A percentile compares a stretch with the other conserved stretches of the same genome.
These are phyloP conservation scores for Apiotrichum sp. DNA, from an alignment of 1,284 basidiomycete genomes.

Conservation along the genomic window DNA sequence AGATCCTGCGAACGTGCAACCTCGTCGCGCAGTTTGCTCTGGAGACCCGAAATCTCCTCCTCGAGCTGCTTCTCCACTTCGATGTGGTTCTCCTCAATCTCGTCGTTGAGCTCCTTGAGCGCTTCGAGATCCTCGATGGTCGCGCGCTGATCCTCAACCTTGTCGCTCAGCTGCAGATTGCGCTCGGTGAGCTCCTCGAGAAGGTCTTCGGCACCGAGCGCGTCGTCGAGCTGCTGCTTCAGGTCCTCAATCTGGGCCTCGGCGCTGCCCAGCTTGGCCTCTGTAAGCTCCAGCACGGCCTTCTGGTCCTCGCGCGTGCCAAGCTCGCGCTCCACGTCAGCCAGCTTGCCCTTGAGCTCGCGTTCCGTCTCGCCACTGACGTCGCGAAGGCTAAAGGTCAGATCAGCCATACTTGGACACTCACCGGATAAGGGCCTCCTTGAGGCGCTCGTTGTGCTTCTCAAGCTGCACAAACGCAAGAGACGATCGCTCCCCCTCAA, in stretches of 20 bases:
- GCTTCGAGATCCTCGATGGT: constrained; percentile 94
- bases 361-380: constrained; percentile 79
- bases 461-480: constrained; percentile 85
- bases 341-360: constrained; percentile 72
- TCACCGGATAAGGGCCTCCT: constrained; percentile 78
- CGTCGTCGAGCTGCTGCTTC: constrained; percentile 90
- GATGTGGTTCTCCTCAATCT: constrained; percentile 92
- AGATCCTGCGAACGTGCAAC: constrained; percentile 59
- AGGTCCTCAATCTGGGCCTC: constrained; percentile 89
- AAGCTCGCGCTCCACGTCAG: constrained; percentile 85
- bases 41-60: constrained; percentile 69
- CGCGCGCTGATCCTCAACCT: constrained; percentile 90
- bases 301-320: constrained; percentile 43
- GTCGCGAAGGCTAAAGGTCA: constrained; percentile 64
- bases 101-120: constrained; percentile 91
- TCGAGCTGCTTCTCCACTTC: constrained; percentile 90
- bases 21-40: constrained; percentile 59
- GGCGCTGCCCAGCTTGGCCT: constrained; percentile 73
- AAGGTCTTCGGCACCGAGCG: constrained; percentile 91
- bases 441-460: constrained; percentile 91
- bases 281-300: constrained; percentile 65
- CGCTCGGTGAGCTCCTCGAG: constrained; percentile 91
- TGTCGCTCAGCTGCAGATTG: constrained; percentile 84
- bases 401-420: constrained; percentile 34
- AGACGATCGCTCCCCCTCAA: constrained; percentile 55